phyloP scores from a whole-genome alignment of 179 eudicot genomes.

The Pouteria campechiana region DNA sequence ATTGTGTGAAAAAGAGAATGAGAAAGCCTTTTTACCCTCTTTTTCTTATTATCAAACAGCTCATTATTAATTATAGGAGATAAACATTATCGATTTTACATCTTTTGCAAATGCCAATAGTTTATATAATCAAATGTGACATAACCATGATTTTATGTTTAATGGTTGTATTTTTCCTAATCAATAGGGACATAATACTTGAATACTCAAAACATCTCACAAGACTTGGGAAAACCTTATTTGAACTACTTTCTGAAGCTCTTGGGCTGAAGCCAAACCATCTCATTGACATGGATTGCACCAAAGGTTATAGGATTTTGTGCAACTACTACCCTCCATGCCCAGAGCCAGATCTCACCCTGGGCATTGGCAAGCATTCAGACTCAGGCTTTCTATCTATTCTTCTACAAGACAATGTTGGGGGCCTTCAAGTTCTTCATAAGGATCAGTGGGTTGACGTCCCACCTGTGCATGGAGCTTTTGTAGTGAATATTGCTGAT shows the following conservation, averaged over 20 bases:
- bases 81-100: too few species aligned
- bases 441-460: slow-evolving; percentile 25
- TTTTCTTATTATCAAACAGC: too few species aligned
- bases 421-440: too few species aligned
- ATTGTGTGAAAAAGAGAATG: too few species aligned
- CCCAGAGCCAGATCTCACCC: slow-evolving; percentile 27
- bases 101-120: too few species aligned
- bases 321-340: slow-evolving; percentile 31
- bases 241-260: slow-evolving; percentile 21
- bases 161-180: neutral
- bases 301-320: slow-evolving; percentile 5
- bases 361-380: too few species aligned
- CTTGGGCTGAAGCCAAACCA: slow-evolving; percentile 11
- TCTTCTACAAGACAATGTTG: too few species aligned
- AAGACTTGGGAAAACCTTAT: slow-evolving; percentile 4
- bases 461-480: slow-evolving; percentile 19
- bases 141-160: too few species aligned
- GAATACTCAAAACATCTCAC: slow-evolving; percentile 16
- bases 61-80: too few species aligned
- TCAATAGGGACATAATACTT: slow-evolving; percentile 7
- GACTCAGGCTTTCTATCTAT: too few species aligned
- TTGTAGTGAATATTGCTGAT: slow-evolving; percentile 28
- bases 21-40: too few species aligned
- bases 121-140: too few species aligned
- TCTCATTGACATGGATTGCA: slow-evolving; percentile 14